A percentile compares a stretch with the other conserved stretches of the same genome.
Evolutionary conservation across 2,329 filamentous ascomycete species (phyloP).

Genomic region (Fusarium musae): DNA sequence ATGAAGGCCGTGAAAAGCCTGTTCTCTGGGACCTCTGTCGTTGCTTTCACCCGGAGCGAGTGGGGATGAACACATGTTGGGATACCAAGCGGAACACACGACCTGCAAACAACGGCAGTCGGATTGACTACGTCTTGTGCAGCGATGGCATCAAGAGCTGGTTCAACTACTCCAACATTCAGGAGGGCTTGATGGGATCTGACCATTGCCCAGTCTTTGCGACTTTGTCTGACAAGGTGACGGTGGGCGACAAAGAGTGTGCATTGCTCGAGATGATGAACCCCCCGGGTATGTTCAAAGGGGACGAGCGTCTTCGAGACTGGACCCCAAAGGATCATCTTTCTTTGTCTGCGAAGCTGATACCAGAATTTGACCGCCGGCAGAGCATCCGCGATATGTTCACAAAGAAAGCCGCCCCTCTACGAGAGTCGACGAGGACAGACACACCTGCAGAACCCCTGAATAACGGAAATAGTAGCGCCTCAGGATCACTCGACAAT

Average conservation of each 20-base stretch:
- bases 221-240: slow-evolving; percentile 72
- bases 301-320: slow-evolving; percentile 72
- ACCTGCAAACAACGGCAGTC: slow-evolving; percentile 91
- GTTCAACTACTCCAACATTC: slow-evolving; percentile 85
- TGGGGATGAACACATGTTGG: slow-evolving; percentile 98
- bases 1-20: slow-evolving; percentile 74
- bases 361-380: slow-evolving; percentile 88
- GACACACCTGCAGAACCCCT: not conserved
- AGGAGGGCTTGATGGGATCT: slow-evolving; percentile 92
- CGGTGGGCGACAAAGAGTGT: slow-evolving; percentile 58
- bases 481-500: not conserved
- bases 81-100: slow-evolving; percentile 94
- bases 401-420: slow-evolving; percentile 49
- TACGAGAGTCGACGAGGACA: slow-evolving; percentile 6
- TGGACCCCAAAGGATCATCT: slow-evolving; percentile 75
- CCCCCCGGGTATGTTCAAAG: slow-evolving; percentile 74
- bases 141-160: slow-evolving; percentile 81
- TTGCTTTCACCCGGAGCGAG: slow-evolving; percentile 79
- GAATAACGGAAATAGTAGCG: not conserved
- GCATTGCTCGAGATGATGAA: slow-evolving; percentile 81
- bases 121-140: slow-evolving; percentile 94
- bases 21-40: slow-evolving; percentile 87
- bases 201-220: slow-evolving; percentile 97
- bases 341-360: slow-evolving; percentile 81
- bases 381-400: slow-evolving; percentile 96